A percentile compares a stretch with the other conserved stretches of the same genome.
Evolutionary conservation across 2,329 filamentous ascomycete species (phyloP).

Genomic region (Fusarium lyarnte): DNA sequence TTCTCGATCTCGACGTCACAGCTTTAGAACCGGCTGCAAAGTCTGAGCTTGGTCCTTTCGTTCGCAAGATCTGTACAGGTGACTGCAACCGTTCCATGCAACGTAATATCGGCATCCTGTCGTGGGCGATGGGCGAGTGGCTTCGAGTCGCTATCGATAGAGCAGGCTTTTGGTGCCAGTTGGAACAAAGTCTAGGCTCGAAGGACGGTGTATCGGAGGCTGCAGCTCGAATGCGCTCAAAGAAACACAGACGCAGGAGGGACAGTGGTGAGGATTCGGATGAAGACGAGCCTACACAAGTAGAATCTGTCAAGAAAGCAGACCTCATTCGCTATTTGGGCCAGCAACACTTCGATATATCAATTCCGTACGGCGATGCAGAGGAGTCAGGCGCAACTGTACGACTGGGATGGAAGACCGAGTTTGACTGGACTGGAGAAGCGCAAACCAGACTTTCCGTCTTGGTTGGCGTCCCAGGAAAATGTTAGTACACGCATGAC

Average conservation of each 20-base stretch:
- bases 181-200: conserved; percentile 58
- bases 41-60: conserved; percentile 65
- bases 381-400: conserved; percentile 53
- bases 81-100: conserved; percentile 57
- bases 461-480: conserved; percentile 65
- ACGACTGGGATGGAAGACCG: conserved; percentile 69
- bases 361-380: conserved; percentile 47
- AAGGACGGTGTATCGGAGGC: conserved; percentile 44
- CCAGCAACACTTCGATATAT: conserved; percentile 58
- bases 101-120: conserved; percentile 67
- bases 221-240: conserved; percentile 37
- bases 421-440: conserved; percentile 79
- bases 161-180: conserved; percentile 69
- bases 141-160: conserved; percentile 67
- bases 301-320: conserved; percentile 37
- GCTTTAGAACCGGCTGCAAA: conserved; percentile 67
- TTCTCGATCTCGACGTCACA: conserved; percentile 63
- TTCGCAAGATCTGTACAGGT: conserved; percentile 54
- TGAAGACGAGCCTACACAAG: conserved; percentile 3
- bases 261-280: conserved; percentile 38
- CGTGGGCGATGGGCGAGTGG: conserved; percentile 77
- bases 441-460: conserved; percentile 67
- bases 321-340: conserved; percentile 66
- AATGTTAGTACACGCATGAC: conserved; percentile 63
- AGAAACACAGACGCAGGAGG: conserved; percentile 37